These are phyloP conservation scores for Crithidia acanthocephali DNA, from an alignment of 208 protist genomes.

Conservation along the genomic window DNA sequence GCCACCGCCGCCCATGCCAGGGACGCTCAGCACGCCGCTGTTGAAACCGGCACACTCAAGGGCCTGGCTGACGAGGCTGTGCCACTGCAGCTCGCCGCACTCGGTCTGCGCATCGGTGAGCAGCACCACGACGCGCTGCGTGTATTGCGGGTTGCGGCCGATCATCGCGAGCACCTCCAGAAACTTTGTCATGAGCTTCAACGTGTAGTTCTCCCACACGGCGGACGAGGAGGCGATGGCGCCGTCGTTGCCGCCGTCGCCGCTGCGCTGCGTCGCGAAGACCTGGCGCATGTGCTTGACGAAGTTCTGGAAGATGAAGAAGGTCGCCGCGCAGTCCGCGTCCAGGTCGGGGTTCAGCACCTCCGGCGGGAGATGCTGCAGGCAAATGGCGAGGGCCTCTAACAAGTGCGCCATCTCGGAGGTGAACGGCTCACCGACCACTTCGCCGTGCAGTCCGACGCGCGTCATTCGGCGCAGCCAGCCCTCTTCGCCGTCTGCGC, in stretches of 20 bases:
- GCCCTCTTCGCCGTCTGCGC: conserved; percentile 14
- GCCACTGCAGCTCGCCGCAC: conserved; percentile 80
- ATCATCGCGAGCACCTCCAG: conserved; percentile 89
- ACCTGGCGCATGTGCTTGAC: conserved; percentile 72
- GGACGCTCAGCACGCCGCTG: conserved; percentile 16
- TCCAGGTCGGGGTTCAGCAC: conserved; percentile 85
- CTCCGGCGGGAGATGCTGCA: conserved; percentile 73
- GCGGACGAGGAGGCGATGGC: conserved; percentile 6
- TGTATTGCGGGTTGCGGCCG: conserved; percentile 78
- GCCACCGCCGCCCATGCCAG: conserved; percentile 4
- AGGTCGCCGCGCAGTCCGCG: conserved; percentile 80
- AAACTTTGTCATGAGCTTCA: conserved; percentile 74
- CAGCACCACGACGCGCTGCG: conserved; percentile 67
- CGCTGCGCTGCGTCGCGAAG: conserved; percentile 64
- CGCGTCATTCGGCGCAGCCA: conserved; percentile 14
- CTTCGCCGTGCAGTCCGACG: conserved; percentile 23
- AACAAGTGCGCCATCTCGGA: conserved; percentile 83
- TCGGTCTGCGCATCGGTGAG: conserved; percentile 72
- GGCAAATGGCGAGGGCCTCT: conserved; percentile 65
- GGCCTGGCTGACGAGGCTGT: conserved; percentile 68
- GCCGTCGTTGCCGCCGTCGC: conserved; percentile 3
- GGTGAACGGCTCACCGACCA: conserved; percentile 53
- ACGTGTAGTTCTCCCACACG: conserved; percentile 80
- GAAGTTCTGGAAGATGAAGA: conserved; percentile 88
- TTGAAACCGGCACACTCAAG: conserved; percentile 76